These are phyloP conservation scores for Xylaria venustula DNA, from an alignment of 495 filamentous ascomycete genomes.

Conservation along the genomic window DNA sequence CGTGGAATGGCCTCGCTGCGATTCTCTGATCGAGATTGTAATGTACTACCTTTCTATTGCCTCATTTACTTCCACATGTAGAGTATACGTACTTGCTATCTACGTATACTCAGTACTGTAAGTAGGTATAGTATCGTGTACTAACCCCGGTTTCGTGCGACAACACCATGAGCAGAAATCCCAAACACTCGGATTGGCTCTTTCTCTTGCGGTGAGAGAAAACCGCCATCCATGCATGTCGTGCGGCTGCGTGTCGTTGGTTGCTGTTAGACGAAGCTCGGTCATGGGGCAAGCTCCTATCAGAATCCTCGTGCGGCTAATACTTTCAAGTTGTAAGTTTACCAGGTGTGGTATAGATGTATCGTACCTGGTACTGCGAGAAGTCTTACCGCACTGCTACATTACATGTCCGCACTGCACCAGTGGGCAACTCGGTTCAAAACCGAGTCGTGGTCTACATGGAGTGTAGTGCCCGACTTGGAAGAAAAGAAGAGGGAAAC, in stretches of 20 bases:
- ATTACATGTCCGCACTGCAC: background rate
- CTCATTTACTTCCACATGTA: no score
- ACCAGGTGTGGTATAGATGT: no score
- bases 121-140: background rate
- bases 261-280: background rate
- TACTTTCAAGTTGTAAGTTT: no score
- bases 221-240: background rate
- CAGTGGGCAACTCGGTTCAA: background rate
- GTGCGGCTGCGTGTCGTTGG: slow-evolving; percentile 1
- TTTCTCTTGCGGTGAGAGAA: slow-evolving; percentile 8
- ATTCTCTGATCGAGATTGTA: no score
- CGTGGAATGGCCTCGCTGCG: no score
- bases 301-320: background rate
- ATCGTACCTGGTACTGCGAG: background rate
- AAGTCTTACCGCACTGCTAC: background rate
- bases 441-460: background rate
- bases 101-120: no score
- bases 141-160: background rate
- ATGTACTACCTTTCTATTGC: no score
- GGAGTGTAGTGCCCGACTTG: background rate
- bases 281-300: background rate
- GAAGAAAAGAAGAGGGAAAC: background rate
- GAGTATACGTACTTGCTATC: no score
- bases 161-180: background rate
- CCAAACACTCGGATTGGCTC: background rate